Evolutionary conservation across 2,329 filamentous ascomycete genomes (phyloP).

Genomic region (Nemania sp.): DNA sequence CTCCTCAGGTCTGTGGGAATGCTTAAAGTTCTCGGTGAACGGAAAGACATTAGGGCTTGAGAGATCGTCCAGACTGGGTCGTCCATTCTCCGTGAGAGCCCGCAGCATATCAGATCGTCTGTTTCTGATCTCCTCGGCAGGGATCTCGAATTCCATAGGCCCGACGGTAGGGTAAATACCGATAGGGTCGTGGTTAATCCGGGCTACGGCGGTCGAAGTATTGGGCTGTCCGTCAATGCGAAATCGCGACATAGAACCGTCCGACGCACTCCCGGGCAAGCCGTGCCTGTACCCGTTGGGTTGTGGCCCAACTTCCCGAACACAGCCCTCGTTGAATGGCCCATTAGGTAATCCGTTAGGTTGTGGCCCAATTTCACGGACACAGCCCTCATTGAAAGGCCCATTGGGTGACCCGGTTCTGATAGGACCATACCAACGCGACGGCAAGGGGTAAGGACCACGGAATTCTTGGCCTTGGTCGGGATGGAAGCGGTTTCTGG

Average conservation of each 20-base stretch:
- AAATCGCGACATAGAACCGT: conserved; percentile 12
- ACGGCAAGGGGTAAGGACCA: too few relatives aligned
- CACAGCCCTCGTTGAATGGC: too few relatives aligned
- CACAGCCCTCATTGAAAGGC: too few relatives aligned
- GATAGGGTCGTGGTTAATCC: not conserved
- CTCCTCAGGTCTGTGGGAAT: conserved; percentile 1
- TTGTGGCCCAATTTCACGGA: too few relatives aligned
- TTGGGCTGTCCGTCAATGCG: not conserved
- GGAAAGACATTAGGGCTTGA: conserved; percentile 28
- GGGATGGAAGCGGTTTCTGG: too few relatives aligned
- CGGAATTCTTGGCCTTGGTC: too few relatives aligned
- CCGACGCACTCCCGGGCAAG: conserved; percentile 13
- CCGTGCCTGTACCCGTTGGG: conserved; percentile 16
- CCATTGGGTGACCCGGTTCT: too few relatives aligned
- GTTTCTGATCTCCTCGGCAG: conserved; percentile 2
- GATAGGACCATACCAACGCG: too few relatives aligned
- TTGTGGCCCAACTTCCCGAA: too few relatives aligned
- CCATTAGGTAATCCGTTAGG: too few relatives aligned
- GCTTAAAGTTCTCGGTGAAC: conserved; percentile 16
- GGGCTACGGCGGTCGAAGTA: conserved; percentile 5
- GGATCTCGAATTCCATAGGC: conserved; percentile 18
- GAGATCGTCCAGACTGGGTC: conserved; percentile 22
- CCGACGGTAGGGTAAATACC: not conserved
- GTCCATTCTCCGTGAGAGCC: conserved; percentile 25
- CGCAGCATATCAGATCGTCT: conserved; percentile 31